phyloP scores from a whole-genome alignment of 2,329 filamentous ascomycete genomes.

The Aureobasidium pullulans region DNA sequence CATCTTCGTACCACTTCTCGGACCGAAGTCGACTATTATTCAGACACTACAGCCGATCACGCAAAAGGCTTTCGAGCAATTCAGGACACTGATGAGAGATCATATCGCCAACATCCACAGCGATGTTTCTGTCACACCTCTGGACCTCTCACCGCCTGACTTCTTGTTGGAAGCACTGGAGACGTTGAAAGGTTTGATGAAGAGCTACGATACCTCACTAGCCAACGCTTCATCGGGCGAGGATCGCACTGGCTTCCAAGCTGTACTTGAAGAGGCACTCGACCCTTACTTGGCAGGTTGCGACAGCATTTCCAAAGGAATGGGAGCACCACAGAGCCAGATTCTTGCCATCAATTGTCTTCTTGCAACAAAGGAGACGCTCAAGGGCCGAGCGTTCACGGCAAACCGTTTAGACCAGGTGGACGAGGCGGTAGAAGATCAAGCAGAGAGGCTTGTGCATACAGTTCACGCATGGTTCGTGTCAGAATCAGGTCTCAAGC shows the following conservation, averaged over 20 bases:
- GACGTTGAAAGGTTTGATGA: slow-evolving; percentile 70
- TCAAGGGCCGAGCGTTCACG: slow-evolving; percentile 59
- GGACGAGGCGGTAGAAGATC: slow-evolving; percentile 23
- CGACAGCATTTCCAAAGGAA: slow-evolving; percentile 56
- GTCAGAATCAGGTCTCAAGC: slow-evolving; percentile 63
- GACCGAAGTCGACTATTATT: slow-evolving; percentile 59
- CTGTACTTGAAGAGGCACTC: slow-evolving; percentile 69
- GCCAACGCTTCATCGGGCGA: slow-evolving; percentile 49
- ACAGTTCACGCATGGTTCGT: slow-evolving; percentile 60
- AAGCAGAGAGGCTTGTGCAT: slow-evolving; percentile 46
- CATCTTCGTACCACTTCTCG: slow-evolving; percentile 76
- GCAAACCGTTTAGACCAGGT: slow-evolving; percentile 37
- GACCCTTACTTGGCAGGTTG: slow-evolving; percentile 80
- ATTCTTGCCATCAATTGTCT: slow-evolving; percentile 71
- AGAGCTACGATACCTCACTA: slow-evolving; percentile 78
- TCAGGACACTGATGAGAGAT: slow-evolving; percentile 73
- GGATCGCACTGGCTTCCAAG: slow-evolving; percentile 52
- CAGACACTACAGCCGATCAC: slow-evolving; percentile 63
- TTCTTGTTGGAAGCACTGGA: slow-evolving; percentile 77
- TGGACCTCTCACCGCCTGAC: slow-evolving; percentile 68
- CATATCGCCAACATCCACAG: slow-evolving; percentile 67
- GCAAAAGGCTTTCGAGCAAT: slow-evolving; percentile 71
- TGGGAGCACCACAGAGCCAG: slow-evolving; percentile 50
- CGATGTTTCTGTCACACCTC: slow-evolving; percentile 60
- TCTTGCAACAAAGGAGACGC: slow-evolving; percentile 47